Percentiles rank a stretch among this genome's conserved stretches.
phyloP scores from a whole-genome alignment of 1,284 basidiomycete genomes.

The Ustilago bromivora region DNA sequence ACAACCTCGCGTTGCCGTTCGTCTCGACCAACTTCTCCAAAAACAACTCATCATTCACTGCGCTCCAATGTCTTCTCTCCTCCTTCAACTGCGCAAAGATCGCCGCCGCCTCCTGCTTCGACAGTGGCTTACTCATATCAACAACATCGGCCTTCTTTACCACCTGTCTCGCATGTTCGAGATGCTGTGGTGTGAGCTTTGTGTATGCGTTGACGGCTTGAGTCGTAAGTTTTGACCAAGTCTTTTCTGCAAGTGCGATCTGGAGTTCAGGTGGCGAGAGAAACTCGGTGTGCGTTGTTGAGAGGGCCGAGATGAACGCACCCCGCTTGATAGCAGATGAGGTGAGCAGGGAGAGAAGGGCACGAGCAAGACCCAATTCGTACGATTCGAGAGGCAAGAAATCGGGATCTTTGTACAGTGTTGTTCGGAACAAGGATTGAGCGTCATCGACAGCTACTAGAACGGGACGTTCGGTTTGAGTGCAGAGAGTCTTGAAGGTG shows the following conservation, averaged over 20 bases:
- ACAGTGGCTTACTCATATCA: constrained; percentile 35
- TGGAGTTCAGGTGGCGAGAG: constrained; percentile 45
- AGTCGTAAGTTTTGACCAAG: constrained; percentile 10
- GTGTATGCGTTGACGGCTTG: constrained; percentile 60
- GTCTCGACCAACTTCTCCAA: constrained; percentile 63
- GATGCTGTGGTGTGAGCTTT: constrained; percentile 45
- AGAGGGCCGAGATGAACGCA: constrained; percentile 51
- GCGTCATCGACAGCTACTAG: constrained; percentile 88
- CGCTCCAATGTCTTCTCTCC: constrained; percentile 50
- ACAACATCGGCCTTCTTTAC: constrained; percentile 33
- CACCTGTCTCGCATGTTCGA: constrained; percentile 40
- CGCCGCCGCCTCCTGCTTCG: constrained; percentile 47
- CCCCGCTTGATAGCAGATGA: constrained; percentile 31
- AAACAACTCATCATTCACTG: constrained; percentile 63
- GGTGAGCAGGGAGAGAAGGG: constrained; percentile 52
- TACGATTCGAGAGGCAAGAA: constrained; percentile 80
- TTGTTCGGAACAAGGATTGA: constrained; percentile 81
- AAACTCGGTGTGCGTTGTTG: constrained; percentile 55
- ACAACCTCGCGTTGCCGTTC: constrained; percentile 56
- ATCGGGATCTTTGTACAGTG: constrained; percentile 82
- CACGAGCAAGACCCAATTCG: constrained; percentile 82
- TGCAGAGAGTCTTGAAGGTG: constrained; percentile 77
- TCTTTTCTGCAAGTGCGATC: constrained; percentile 43
- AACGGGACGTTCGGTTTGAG: constrained; percentile 79
- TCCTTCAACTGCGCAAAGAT: constrained; percentile 53